Evolutionary conservation across 2,329 filamentous ascomycete species (phyloP).

Genomic region (Fusarium verrucosum): DNA sequence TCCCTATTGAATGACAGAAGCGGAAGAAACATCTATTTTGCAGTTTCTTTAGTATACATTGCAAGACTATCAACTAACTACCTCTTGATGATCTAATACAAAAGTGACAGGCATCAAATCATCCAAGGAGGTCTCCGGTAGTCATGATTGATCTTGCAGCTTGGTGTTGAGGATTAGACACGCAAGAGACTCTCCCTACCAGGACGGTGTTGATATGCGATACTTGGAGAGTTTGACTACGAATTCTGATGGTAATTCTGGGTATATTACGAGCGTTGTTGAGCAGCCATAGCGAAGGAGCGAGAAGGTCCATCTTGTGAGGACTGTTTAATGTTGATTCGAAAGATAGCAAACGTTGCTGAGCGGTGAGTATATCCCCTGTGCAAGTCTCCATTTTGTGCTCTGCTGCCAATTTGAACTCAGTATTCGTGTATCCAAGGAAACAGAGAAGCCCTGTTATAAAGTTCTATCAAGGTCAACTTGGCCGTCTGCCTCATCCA

Average conservation of each 20-base stretch:
- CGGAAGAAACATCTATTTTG: neutral
- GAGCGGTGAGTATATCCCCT: no score
- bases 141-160: neutral
- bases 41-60: neutral
- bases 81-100: no score
- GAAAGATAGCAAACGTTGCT: no score
- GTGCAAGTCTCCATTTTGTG: no score
- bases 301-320: neutral
- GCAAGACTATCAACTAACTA: neutral
- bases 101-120: no score
- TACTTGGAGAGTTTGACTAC: neutral
- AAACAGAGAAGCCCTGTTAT: neutral
- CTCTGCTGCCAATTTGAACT: no score
- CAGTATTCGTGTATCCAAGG: neutral
- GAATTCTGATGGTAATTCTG: no score
- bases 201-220: neutral
- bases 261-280: neutral
- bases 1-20: neutral
- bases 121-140: no score
- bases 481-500: neutral
- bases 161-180: neutral
- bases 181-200: neutral
- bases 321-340: neutral
- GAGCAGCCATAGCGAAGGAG: neutral
- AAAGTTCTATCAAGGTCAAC: neutral